Evolutionary conservation across 441 rosid species (phyloP), one percentile per base, ranked within the genome.

Genomic region (Rhodomyrtus psidioides): DNA sequence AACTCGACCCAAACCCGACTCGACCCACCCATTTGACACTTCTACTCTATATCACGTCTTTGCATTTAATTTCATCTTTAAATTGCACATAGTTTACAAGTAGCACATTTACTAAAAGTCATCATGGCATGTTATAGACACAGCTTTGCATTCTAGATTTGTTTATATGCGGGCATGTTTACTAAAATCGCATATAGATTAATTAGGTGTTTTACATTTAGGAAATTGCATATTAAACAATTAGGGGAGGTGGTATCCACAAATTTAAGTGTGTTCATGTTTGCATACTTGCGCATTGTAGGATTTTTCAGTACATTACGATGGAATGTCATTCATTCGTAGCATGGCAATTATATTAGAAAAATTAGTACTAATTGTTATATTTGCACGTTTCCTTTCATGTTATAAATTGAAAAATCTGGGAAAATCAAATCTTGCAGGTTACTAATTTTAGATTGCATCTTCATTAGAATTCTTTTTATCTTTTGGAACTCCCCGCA

Each of bases 371-470:
- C n/a, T n/a, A n/a, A n/a, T n/a, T n/a, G n/a, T n/a, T n/a, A n/a
- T n/a, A n/a, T n/a, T n/a, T n/a, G n/a, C n/a, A n/a, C n/a, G n/a
- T n/a, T n/a, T n/a, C n/a, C n/a, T n/a, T n/a, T n/a, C n/a, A n/a
- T n/a, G n/a, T n/a, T n/a, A n/a, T n/a, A n/a, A n/a, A 0, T 30
- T 62, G 42, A 24, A 9, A 17, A 60, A 60, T 60, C 0, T 27
- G 0, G 74, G 74, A 60, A 60, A 60, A 60, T 60, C 74, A 7
- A 15, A 28, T 60, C 30, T 58, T 58, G 34, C 65, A 0, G 27
- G 30, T 58, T 60, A 27, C 7, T 2, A 59, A 58, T n/a, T 59
- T 13, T 6, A 14, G 34, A 59, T 59, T 59, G 34, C 65, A 59
- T 59, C 65, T n/a, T 58, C 65, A n/a, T 59, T n/a, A 15, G 13